Conservation (phyloP, 306 rosid genomes). For the Glycine soja region DNA sequence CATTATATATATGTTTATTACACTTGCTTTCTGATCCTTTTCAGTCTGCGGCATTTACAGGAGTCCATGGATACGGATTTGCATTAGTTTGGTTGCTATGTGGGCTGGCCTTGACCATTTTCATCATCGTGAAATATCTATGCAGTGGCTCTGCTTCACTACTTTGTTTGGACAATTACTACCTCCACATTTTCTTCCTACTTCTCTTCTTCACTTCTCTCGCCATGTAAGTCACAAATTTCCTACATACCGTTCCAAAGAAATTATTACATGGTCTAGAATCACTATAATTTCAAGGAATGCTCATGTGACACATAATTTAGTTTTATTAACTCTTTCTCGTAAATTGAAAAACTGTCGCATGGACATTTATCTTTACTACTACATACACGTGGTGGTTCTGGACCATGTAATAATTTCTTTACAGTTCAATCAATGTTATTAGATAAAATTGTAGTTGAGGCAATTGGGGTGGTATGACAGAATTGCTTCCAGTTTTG, state of each 20-base stretch:
- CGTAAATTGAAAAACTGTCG: too few species aligned
- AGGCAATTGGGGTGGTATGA: conserved; percentile 5
- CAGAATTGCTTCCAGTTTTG: conserved; percentile 74
- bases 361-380: too few species aligned
- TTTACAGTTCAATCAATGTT: not conserved
- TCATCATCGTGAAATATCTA: conserved; percentile 50
- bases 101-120: conserved; percentile 61
- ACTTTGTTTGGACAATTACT: conserved; percentile 51
- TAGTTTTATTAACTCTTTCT: too few species aligned
- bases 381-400: too few species aligned
- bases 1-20: not conserved
- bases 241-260: not conserved
- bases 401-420: too few species aligned
- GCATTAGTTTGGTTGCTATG: conserved; percentile 72
- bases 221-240: conserved; percentile 60
- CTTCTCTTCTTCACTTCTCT: conserved; percentile 62
- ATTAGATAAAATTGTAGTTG: conserved; percentile 1
- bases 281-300: too few species aligned
- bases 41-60: conserved; percentile 95
- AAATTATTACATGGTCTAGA: too few species aligned
- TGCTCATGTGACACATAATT: too few species aligned
- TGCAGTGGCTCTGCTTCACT: conserved; percentile 48
- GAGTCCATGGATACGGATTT: conserved; percentile 74
- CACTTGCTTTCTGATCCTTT: conserved; percentile 63
- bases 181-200: conserved; percentile 51